These are phyloP conservation scores for Microcera coccophila DNA, from an alignment of 2,329 filamentous ascomycete species.

Conservation along the genomic window DNA sequence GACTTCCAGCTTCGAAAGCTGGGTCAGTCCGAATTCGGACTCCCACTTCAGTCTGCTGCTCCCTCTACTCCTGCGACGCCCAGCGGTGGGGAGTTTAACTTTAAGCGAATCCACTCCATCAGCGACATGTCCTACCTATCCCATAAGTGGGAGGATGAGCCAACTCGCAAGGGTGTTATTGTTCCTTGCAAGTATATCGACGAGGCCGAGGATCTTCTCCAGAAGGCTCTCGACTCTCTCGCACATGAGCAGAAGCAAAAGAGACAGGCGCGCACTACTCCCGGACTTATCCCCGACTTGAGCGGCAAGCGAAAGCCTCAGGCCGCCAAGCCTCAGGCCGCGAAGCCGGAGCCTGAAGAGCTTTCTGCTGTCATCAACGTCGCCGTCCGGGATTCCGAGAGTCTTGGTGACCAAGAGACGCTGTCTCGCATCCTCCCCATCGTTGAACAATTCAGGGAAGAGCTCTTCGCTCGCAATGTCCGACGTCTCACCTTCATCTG, in stretches of 20 bases:
- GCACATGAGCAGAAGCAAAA: conserved; percentile 57
- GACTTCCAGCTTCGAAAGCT: conserved; percentile 94
- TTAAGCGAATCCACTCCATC: conserved; percentile 88
- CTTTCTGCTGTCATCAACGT: conserved; percentile 90
- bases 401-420: conserved; percentile 75
- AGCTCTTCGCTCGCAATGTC: conserved; percentile 75
- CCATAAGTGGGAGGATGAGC: conserved; percentile 69
- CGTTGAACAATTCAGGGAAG: conserved; percentile 76
- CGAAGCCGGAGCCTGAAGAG: conserved; percentile 53
- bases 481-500: conserved; percentile 95
- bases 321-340: conserved; percentile 21
- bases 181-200: conserved; percentile 91
- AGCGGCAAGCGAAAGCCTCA: conserved; percentile 64
- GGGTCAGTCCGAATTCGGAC: conserved; percentile 83
- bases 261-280: conserved; percentile 48
- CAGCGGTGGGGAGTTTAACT: conserved; percentile 52
- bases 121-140: conserved; percentile 92
- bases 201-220: conserved; percentile 82
- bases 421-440: conserved; percentile 70
- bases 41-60: conserved; percentile 72
- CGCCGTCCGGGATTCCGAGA: conserved; percentile 84
- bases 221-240: conserved; percentile 80
- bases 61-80: conserved; percentile 83
- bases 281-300: conserved; percentile 67
- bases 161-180: conserved; percentile 86